Conservation (phyloP, 2,329 filamentous ascomycete genomes). For the Pseudogymnoascus sp. region DNA sequence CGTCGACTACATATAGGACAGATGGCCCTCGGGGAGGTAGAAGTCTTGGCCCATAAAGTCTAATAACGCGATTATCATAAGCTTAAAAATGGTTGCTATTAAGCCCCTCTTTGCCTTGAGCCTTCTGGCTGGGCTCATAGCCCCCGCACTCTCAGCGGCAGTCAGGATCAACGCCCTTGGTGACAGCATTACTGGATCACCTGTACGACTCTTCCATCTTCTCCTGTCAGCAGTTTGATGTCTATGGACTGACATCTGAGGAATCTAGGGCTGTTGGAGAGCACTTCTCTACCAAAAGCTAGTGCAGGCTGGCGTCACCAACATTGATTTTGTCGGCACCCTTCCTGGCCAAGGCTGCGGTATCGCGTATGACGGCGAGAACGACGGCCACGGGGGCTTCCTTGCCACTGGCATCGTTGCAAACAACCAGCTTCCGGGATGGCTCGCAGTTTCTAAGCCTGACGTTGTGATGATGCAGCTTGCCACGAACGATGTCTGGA, state of each 20-base stretch:
- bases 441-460: constrained; percentile 34
- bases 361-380: constrained; percentile 36
- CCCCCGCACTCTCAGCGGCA: not conserved
- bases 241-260: not conserved
- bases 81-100: not conserved
- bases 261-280: constrained; percentile 27
- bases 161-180: constrained; percentile 3
- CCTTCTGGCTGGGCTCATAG: not conserved
- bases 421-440: constrained; percentile 33
- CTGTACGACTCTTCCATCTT: not conserved
- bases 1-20: not conserved
- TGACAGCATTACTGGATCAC: constrained; percentile 5
- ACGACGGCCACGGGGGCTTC: constrained; percentile 39
- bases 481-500: constrained; percentile 38
- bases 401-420: constrained; percentile 34
- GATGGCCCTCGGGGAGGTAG: not conserved
- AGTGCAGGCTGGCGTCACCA: constrained; percentile 26
- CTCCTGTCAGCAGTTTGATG: not conserved
- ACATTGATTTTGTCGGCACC: constrained; percentile 32
- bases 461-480: constrained; percentile 43
- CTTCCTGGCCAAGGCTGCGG: constrained; percentile 31
- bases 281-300: constrained; percentile 31
- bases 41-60: not conserved
- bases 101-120: not conserved
- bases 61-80: not conserved